Evolutionary conservation across 1,284 basidiomycete species (phyloP), one percentile per base, ranked within the genome.

Genomic region (Agaricales sp.): DNA sequence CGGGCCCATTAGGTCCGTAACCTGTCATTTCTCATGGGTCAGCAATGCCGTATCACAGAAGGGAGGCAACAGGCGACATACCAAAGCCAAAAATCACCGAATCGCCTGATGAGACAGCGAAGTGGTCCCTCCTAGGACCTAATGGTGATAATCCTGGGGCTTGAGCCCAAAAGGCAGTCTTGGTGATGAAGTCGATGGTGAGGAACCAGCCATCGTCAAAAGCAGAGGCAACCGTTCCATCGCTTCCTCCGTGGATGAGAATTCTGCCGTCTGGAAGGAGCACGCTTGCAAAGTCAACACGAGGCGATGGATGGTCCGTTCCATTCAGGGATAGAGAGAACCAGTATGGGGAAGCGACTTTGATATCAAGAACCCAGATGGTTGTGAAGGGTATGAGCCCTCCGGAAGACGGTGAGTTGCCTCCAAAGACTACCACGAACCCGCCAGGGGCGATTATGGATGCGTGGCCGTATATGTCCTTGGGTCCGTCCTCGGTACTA

Each of bases 81-180:
- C 89, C 90, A 59, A 89, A 91, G 45, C 80, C 80, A 57, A 92
- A 81, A 11, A 91, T 61, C 13, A 91, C 78, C 53, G 79, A 70
- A 16, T 70, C 66, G 4, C 80, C 82, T 26, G 74, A 70, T 43
- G 71, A 67, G 3, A 82, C 70, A 8, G 84, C 87, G 54, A 80
- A 78, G 59, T 91, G 88, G 62, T 91, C 86, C 46, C 74, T 75
- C 43, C 87, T 71, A 14, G 72, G 59, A 1, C 82, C 83, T 4
- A 88, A 57, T 49, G 74, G 67, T 4, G 73, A 66, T 44, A 89
- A 66, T 1, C 66, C 67, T 1, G 69, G 64, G 4, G 81, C 70
- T 52, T 61, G 55, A 18, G 66, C 68, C 87, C 87, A 83, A 3
- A 67, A 62, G 67, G 77, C 73, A 45, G 77, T 75, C 54, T 62